Evolutionary conservation across 805 yeast genomes (phyloP).

Genomic region (Torulaspora delbrueckii): DNA sequence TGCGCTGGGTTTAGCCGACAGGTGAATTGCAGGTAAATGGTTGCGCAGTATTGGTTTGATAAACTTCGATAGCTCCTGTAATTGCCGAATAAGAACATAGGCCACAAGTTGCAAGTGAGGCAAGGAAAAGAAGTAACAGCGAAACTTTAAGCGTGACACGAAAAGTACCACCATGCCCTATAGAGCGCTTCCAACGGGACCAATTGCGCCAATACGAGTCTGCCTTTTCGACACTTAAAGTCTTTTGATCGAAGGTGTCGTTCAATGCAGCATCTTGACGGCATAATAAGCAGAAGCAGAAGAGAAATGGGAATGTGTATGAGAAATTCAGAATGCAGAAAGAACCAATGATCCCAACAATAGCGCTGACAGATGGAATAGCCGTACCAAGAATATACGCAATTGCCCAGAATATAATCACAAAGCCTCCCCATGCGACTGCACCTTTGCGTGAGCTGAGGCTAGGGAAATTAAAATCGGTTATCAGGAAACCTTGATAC

Average conservation of each 20-base stretch:
- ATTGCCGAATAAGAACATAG: slow-evolving; percentile 16
- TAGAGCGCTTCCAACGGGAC: background rate
- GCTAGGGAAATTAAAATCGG: background rate
- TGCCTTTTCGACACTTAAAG: background rate
- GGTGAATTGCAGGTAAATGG: slow-evolving; percentile 16
- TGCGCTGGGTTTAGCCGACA: slow-evolving; percentile 3
- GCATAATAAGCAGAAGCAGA: slow-evolving; percentile 18
- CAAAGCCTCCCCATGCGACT: background rate
- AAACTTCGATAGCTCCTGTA: slow-evolving; percentile 13
- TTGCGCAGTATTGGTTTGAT: slow-evolving; percentile 13
- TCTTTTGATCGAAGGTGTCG: slow-evolving; percentile 31
- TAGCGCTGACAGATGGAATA: slow-evolving; percentile 20
- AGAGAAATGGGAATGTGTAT: slow-evolving; percentile 41
- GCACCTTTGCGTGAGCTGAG: background rate
- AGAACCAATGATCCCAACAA: slow-evolving; percentile 40
- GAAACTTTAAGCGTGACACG: background rate
- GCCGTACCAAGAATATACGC: background rate
- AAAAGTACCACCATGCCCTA: background rate
- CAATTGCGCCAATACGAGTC: background rate
- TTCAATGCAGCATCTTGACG: slow-evolving; percentile 32
- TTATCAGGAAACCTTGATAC: background rate
- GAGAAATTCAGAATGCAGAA: slow-evolving; percentile 44
- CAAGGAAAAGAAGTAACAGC: slow-evolving; percentile 31
- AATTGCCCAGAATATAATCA: background rate
- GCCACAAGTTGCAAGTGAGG: slow-evolving; percentile 19